These are phyloP conservation scores for Westerdykella ornata DNA, from an alignment of 2,329 filamentous ascomycete genomes.

Conservation along the genomic window DNA sequence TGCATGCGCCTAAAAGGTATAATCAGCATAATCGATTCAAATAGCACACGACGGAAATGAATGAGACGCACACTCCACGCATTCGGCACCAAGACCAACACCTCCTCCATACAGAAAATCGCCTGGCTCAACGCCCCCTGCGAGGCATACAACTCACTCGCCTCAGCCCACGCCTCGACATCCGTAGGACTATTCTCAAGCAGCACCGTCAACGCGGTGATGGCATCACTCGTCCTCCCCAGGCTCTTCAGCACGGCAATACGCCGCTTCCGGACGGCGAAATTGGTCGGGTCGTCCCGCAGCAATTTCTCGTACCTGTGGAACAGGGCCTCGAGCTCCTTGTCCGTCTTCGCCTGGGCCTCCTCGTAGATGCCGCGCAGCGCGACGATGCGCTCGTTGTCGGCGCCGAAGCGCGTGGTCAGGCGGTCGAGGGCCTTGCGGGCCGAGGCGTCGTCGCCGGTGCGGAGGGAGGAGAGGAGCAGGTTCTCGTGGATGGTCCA, in stretches of 20 bases:
- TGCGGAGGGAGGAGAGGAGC: conserved; percentile 73
- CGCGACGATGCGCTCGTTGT: conserved; percentile 81
- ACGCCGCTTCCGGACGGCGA: conserved; percentile 77
- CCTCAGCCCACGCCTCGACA: conserved; percentile 86
- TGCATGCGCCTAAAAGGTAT: conserved; percentile 63
- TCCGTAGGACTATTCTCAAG: conserved; percentile 83
- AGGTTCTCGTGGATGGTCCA: conserved; percentile 87
- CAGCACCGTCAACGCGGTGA: conserved; percentile 64
- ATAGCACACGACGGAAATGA: conserved; percentile 10
- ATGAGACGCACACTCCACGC: conserved; percentile 80
- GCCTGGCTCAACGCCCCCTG: conserved; percentile 77
- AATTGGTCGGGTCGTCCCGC: conserved; percentile 66
- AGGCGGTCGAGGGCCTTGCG: conserved; percentile 68
- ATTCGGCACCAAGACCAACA: conserved; percentile 77
- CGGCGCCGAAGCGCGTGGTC: conserved; percentile 69
- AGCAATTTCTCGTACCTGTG: conserved; percentile 72
- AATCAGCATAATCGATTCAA: not conserved
- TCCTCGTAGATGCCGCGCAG: conserved; percentile 78
- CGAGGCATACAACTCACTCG: conserved; percentile 76
- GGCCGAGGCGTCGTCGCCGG: conserved; percentile 74
- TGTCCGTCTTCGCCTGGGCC: conserved; percentile 62
- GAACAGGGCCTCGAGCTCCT: conserved; percentile 62
- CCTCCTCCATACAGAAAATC: conserved; percentile 84
- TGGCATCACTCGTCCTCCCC: conserved; percentile 64
- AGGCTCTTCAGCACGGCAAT: conserved; percentile 72